Percentiles rank a stretch among this genome's conserved stretches.
Conservation (phyloP, 163 green algal species). For the Volvox carteri region DNA sequence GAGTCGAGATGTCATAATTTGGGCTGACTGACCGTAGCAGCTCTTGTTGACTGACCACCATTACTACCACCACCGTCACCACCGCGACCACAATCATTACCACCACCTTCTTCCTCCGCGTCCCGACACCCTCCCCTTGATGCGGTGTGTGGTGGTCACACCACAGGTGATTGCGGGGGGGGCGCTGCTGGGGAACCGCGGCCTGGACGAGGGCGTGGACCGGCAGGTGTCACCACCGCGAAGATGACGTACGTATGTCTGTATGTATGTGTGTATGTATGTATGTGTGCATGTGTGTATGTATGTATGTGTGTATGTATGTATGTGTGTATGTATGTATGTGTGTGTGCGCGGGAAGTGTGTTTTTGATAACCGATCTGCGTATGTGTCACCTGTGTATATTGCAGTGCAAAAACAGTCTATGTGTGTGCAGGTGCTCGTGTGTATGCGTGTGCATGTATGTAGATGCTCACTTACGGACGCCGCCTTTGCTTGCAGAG, state of each 20-base stretch:
- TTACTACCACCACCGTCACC: neutral
- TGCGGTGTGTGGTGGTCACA: neutral
- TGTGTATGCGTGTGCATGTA: too few relatives aligned
- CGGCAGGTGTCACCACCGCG: conserved; percentile 44
- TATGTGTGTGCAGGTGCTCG: too few relatives aligned
- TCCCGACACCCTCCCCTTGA: too few relatives aligned
- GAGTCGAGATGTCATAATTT: neutral
- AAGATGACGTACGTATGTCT: neutral
- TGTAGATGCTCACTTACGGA: too few relatives aligned
- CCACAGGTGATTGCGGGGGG: conserved; percentile 65
- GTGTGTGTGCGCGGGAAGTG: too few relatives aligned
- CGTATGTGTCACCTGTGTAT: too few relatives aligned
- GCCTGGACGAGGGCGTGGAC: conserved; percentile 77
- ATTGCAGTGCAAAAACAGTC: too few relatives aligned
- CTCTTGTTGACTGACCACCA: neutral
- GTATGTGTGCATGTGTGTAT: neutral
- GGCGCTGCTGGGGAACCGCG: conserved; percentile 63
- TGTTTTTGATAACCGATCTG: too few relatives aligned
- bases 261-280: neutral
- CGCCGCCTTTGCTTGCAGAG: too few relatives aligned
- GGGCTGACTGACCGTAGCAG: neutral
- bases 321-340: too few relatives aligned
- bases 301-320: neutral
- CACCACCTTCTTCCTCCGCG: too few relatives aligned
- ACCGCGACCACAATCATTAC: too few relatives aligned